Conservation (phyloP, 2,329 filamentous ascomycete genomes). For the Sporothrix mexicana region DNA sequence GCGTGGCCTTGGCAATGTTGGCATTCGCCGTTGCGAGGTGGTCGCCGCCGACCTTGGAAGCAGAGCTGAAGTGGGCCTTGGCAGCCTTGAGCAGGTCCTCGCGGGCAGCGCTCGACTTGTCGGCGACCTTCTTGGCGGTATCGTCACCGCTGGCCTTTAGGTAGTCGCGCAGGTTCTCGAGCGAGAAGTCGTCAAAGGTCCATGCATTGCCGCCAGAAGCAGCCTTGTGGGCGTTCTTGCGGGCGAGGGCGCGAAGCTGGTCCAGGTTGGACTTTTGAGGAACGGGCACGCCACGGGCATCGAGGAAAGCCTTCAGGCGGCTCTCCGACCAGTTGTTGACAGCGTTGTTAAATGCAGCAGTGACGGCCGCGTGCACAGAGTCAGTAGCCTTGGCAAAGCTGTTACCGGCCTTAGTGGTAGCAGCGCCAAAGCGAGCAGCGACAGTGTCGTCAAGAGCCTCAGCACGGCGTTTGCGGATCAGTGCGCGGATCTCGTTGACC, state of each 20-base stretch:
- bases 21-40: conserved; percentile 72
- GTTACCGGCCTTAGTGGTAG: conserved; percentile 76
- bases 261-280: conserved; percentile 74
- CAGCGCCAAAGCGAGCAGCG: conserved; percentile 67
- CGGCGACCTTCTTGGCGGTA: conserved; percentile 62
- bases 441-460: conserved; percentile 71
- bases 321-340: conserved; percentile 73
- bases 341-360: conserved; percentile 70
- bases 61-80: conserved; percentile 64
- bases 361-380: conserved; percentile 63
- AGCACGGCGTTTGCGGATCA: conserved; percentile 86
- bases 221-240: conserved; percentile 73
- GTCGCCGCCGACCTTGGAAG: conserved; percentile 62
- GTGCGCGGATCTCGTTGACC: conserved; percentile 84
- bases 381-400: conserved; percentile 78
- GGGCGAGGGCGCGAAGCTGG: conserved; percentile 75
- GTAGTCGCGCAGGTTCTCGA: conserved; percentile 70
- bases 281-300: conserved; percentile 76
- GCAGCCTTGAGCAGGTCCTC: conserved; percentile 74
- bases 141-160: conserved; percentile 59
- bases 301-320: conserved; percentile 77
- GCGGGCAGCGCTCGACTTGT: conserved; percentile 69
- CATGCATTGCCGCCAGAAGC: conserved; percentile 71
- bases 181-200: conserved; percentile 79
- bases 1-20: conserved; percentile 70